phyloP scores from a whole-genome alignment of 2,329 filamentous ascomycete genomes.

The Whalleya microplaca region DNA sequence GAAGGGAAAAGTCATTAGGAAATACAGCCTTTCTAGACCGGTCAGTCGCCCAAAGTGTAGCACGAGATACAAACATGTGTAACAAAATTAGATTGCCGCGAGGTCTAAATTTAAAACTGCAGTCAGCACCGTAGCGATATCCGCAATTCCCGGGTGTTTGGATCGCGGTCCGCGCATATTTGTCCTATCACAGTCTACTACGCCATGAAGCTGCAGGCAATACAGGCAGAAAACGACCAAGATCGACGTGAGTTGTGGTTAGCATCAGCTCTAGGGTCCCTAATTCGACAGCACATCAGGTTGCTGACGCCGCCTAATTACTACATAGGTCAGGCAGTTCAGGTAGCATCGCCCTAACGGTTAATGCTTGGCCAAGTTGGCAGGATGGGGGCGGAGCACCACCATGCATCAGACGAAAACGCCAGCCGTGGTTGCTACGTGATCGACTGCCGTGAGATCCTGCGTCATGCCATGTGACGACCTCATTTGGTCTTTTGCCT shows the following conservation, averaged over 20 bases:
- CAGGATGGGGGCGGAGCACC: background rate
- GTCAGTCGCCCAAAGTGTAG: background rate
- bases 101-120: constrained; percentile 28
- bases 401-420: constrained; percentile 12
- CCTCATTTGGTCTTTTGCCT: constrained; percentile 31
- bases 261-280: background rate
- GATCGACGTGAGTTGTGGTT: background rate
- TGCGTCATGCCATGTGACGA: background rate
- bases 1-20: background rate
- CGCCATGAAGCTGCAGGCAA: background rate
- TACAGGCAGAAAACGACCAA: background rate
- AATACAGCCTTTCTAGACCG: background rate
- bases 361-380: background rate
- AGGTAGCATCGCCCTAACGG: background rate
- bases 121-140: background rate
- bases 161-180: background rate
- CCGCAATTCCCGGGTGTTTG: background rate
- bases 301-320: background rate
- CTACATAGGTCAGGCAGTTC: too few species aligned
- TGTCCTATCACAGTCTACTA: background rate
- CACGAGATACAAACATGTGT: background rate
- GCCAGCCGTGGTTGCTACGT: background rate
- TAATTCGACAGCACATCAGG: background rate
- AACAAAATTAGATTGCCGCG: constrained; percentile 14
- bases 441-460: background rate